Evolutionary conservation across 345 rosid species (phyloP).

Genomic region (Linum usitatissimum): DNA sequence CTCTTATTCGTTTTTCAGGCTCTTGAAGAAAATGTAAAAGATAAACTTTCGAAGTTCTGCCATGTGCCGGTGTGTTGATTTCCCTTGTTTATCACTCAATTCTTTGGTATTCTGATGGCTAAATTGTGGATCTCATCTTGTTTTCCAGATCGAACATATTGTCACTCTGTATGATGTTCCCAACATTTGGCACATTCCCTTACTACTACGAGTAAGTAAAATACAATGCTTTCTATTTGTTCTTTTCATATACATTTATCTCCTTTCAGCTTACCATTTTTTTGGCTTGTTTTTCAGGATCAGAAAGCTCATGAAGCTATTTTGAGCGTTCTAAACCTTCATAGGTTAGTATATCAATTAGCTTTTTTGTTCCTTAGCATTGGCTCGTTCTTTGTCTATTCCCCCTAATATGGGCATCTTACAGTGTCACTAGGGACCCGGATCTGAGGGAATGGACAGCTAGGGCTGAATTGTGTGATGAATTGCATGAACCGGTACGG

Average conservation of each 20-base stretch:
- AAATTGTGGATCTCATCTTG: constrained; percentile 12
- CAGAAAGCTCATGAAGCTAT: constrained; percentile 95
- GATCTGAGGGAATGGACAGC: constrained; percentile 59
- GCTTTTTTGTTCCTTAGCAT: constrained; percentile 1
- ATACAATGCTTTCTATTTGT: background rate
- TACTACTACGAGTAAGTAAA: constrained; percentile 64
- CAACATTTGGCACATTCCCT: constrained; percentile 95
- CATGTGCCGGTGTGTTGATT: constrained; percentile 58
- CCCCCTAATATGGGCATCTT: background rate
- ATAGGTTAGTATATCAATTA: constrained; percentile 33
- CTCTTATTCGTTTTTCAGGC: constrained; percentile 37
- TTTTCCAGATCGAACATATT: constrained; percentile 53
- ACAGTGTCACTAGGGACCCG: constrained; percentile 58
- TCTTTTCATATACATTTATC: background rate
- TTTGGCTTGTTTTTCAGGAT: constrained; percentile 35
- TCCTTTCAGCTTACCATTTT: background rate
- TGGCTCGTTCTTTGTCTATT: background rate
- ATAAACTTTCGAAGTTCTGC: constrained; percentile 85
- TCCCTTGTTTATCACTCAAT: constrained; percentile 11
- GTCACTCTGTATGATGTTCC: constrained; percentile 80
- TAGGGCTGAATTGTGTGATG: constrained; percentile 56
- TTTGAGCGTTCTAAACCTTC: constrained; percentile 59
- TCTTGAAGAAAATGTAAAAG: constrained; percentile 74
- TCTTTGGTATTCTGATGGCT: background rate
- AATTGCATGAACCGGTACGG: constrained; percentile 59